These are phyloP conservation scores for Galerina marginata DNA, from an alignment of 768 basidiomycete species.

Conservation along the genomic window DNA sequence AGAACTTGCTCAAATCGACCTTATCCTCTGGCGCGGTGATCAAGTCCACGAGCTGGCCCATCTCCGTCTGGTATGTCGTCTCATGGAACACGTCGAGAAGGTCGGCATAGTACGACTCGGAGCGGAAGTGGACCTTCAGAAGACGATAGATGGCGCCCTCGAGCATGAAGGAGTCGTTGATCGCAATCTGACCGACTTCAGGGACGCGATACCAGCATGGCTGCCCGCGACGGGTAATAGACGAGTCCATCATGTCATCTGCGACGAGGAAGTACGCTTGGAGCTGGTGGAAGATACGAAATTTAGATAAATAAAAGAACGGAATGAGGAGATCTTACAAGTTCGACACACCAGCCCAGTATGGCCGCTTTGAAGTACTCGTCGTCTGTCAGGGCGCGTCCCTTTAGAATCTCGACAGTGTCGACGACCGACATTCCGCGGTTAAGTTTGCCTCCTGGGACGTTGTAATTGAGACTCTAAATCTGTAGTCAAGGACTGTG, in stretches of 20 bases:
- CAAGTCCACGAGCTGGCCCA: conserved; percentile 95
- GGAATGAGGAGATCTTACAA: conserved; percentile 59
- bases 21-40: conserved; percentile 92
- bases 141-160: conserved; percentile 92
- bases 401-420: conserved; percentile 87
- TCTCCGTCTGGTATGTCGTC: conserved; percentile 89
- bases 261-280: conserved; percentile 98
- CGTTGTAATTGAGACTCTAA: conserved; percentile 90
- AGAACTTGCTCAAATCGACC: conserved; percentile 89
- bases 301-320: neutral
- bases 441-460: conserved; percentile 96
- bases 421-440: conserved; percentile 96
- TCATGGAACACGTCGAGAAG: conserved; percentile 93
- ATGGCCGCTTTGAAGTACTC: conserved; percentile 91
- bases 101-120: conserved; percentile 83
- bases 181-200: conserved; percentile 79
- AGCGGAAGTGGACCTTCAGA: conserved; percentile 84
- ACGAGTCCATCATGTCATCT: conserved; percentile 97
- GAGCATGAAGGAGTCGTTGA: conserved; percentile 98
- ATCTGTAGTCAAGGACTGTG: neutral
- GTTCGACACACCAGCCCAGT: conserved; percentile 94
- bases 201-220: conserved; percentile 89
- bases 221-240: conserved; percentile 91
- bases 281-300: conserved; percentile 54
- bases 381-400: conserved; percentile 68